phyloP scores from a whole-genome alignment of 2,329 filamentous ascomycete species.

The Purpureocillium lavendulum region DNA sequence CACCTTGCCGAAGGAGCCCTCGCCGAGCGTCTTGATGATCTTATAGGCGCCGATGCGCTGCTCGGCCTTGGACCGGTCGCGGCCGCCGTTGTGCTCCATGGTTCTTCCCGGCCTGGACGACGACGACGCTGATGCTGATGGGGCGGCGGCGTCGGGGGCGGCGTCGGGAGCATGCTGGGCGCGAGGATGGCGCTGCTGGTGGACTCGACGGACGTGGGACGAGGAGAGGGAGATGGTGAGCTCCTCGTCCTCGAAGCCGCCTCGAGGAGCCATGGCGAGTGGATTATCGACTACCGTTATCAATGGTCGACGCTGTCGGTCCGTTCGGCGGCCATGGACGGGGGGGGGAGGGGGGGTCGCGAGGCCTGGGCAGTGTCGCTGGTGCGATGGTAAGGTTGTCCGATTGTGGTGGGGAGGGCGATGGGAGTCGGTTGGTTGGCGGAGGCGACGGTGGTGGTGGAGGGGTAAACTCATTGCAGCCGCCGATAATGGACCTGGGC shows the following conservation, averaged over 20 bases:
- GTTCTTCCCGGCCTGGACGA: slow-evolving; percentile 19
- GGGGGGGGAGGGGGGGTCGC: background rate
- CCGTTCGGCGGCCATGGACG: background rate
- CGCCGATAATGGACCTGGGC: too few species aligned
- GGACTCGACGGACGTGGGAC: slow-evolving; percentile 50
- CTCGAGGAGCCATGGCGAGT: slow-evolving; percentile 39
- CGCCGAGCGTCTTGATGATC: slow-evolving; percentile 81
- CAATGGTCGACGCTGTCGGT: slow-evolving; percentile 1
- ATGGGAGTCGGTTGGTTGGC: background rate
- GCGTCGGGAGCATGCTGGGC: slow-evolving; percentile 16
- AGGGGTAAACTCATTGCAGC: too few species aligned
- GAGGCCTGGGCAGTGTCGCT: slow-evolving; percentile 1
- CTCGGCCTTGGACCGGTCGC: slow-evolving; percentile 51
- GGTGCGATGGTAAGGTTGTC: background rate
- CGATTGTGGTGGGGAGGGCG: background rate
- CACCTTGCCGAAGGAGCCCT: slow-evolving; percentile 97
- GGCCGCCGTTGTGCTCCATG: slow-evolving; percentile 27
- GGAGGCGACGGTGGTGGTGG: too few species aligned
- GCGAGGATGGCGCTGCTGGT: slow-evolving; percentile 17
- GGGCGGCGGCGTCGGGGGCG: slow-evolving; percentile 9
- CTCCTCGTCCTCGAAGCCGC: slow-evolving; percentile 70
- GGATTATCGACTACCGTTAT: slow-evolving; percentile 2
- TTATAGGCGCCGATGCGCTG: slow-evolving; percentile 89
- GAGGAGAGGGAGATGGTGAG: slow-evolving; percentile 68
- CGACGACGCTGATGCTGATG: slow-evolving; percentile 12